Conservation (phyloP, 176 grass and related monocot genomes). For the Oryza glumipatula region DNA sequence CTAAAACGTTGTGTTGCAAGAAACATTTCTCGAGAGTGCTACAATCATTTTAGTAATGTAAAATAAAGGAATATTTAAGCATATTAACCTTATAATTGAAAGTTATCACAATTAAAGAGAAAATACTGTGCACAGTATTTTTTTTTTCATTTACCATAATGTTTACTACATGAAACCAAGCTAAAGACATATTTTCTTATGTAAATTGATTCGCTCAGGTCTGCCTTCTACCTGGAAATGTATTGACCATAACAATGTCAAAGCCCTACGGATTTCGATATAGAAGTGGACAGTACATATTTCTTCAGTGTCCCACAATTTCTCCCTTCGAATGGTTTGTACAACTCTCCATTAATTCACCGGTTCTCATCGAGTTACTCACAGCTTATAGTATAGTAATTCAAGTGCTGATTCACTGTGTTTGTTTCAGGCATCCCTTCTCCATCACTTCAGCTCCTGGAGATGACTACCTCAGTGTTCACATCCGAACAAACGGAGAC, state of each 20-base stretch:
- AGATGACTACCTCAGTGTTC: conserved; percentile 95
- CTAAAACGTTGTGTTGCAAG: neutral
- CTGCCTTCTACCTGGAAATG: conserved; percentile 81
- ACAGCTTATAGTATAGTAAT: conserved; percentile 11
- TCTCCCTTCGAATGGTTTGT: conserved; percentile 97
- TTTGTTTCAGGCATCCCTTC: conserved; percentile 85
- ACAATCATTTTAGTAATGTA: neutral
- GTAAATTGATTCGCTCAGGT: conserved; percentile 58
- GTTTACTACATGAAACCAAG: conserved; percentile 1
- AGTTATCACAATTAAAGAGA: neutral
- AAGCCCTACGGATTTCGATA: conserved; percentile 98
- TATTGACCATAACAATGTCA: conserved; percentile 97
- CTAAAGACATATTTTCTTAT: conserved; percentile 19
- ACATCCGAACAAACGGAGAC: conserved; percentile 89
- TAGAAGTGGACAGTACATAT: conserved; percentile 97
- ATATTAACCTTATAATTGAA: neutral
- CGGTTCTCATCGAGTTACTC: neutral
- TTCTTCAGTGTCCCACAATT: conserved; percentile 90
- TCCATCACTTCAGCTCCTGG: conserved; percentile 98
- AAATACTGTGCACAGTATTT: neutral
- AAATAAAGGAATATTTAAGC: neutral
- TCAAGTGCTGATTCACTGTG: conserved; percentile 26
- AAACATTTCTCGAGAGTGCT: neutral
- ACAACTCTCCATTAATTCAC: neutral
- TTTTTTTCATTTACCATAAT: neutral